These are phyloP conservation scores for Artomyces pyxidatus DNA, from an alignment of 768 basidiomycete genomes.

Conservation along the genomic window DNA sequence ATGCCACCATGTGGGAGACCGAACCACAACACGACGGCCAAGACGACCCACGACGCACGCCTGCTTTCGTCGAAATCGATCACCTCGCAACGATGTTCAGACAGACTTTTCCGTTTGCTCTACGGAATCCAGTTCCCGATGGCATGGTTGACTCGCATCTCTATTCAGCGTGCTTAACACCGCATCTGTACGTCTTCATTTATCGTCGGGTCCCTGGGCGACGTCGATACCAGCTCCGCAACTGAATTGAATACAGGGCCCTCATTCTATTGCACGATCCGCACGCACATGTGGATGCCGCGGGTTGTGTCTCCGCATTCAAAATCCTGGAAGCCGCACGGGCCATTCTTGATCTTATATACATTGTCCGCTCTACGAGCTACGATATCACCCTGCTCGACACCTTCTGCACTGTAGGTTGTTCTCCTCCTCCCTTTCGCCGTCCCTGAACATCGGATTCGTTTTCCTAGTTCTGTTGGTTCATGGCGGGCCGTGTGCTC, in stretches of 20 bases:
- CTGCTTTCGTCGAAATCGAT: constrained; percentile 24
- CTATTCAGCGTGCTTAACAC: constrained; percentile 17
- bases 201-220: constrained; percentile 31
- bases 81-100: constrained; percentile 20
- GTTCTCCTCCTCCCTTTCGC: constrained; percentile 14
- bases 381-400: constrained; percentile 66
- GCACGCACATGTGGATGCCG: constrained; percentile 51
- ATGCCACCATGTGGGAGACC: constrained; percentile 8
- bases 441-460: not conserved
- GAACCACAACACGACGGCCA: constrained; percentile 1
- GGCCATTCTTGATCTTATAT: constrained; percentile 57
- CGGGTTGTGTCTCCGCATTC: constrained; percentile 59
- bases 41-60: constrained; percentile 24
- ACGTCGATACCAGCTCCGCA: too few relatives aligned
- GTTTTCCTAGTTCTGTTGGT: constrained; percentile 53
- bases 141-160: constrained; percentile 33
- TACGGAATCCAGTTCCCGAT: constrained; percentile 26
- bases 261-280: constrained; percentile 70
- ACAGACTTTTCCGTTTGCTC: constrained; percentile 21
- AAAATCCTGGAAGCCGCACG: constrained; percentile 63
- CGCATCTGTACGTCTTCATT: constrained; percentile 22
- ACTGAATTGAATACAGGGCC: constrained; percentile 33
- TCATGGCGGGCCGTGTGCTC: constrained; percentile 56
- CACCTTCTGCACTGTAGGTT: constrained; percentile 56
- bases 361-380: constrained; percentile 59